phyloP scores from a whole-genome alignment of 805 yeast genomes.

The Wickerhamomyces alni region DNA sequence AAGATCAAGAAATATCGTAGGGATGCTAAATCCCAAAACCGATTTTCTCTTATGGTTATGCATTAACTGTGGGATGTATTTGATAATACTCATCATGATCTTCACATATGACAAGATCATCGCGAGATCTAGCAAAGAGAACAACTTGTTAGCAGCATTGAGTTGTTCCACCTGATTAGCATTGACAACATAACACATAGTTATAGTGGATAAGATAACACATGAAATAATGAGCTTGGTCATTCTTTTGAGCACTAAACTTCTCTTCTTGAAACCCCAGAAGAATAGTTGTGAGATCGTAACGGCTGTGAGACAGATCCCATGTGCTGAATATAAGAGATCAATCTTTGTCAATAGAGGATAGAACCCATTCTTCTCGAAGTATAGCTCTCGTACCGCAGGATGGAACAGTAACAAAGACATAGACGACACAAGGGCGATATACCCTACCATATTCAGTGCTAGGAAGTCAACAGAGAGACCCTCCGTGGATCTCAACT shows the following conservation, averaged over 20 bases:
- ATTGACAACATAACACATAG: constrained; percentile 11
- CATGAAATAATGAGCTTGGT: constrained; percentile 17
- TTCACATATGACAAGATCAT: constrained; percentile 36
- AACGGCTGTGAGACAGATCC: constrained; percentile 34
- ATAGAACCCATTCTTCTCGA: constrained; percentile 23
- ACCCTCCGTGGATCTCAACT: constrained; percentile 38
- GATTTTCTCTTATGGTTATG: constrained; percentile 76
- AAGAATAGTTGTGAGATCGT: constrained; percentile 33
- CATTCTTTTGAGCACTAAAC: constrained; percentile 7
- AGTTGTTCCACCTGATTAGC: constrained; percentile 4
- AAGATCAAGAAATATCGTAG: constrained; percentile 34
- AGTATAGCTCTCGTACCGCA: constrained; percentile 27
- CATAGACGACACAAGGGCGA: constrained; percentile 37
- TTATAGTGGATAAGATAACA: background rate
- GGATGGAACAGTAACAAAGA: constrained; percentile 33
- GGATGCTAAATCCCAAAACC: constrained; percentile 79
- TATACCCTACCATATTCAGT: constrained; percentile 42
- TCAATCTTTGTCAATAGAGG: constrained; percentile 42
- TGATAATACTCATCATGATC: constrained; percentile 41
- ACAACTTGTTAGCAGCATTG: constrained; percentile 2
- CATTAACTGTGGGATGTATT: constrained; percentile 74
- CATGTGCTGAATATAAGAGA: constrained; percentile 42
- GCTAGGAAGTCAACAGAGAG: constrained; percentile 42
- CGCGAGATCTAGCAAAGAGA: constrained; percentile 28
- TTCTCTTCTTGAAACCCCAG: constrained; percentile 23